phyloP scores from a whole-genome alignment of 345 rosid species.

The Salix arbutifolia region DNA sequence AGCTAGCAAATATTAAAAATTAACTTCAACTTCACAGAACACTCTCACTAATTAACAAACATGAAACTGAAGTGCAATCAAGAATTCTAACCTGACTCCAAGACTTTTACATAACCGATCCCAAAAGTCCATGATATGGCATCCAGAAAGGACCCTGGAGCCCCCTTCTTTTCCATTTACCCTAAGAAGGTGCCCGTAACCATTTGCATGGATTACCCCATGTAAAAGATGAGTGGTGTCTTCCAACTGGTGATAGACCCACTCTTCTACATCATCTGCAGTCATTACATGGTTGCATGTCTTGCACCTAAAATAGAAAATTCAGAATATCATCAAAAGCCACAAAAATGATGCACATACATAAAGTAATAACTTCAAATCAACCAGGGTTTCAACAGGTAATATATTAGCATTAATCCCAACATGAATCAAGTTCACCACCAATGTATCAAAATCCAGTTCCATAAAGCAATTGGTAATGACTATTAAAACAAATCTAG shows the following conservation, averaged over 20 bases:
- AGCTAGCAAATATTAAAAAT: not conserved
- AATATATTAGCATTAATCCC: not conserved
- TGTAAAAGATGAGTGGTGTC: slow-evolving; percentile 65
- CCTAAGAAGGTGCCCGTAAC: slow-evolving; percentile 69
- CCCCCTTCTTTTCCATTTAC: slow-evolving; percentile 76
- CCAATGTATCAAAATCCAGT: not conserved
- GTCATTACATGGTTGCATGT: slow-evolving; percentile 45
- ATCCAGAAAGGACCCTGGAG: slow-evolving; percentile 57
- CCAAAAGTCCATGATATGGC: slow-evolving; percentile 68
- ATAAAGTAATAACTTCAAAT: not conserved
- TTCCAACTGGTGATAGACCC: slow-evolving; percentile 61
- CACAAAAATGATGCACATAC: not conserved
- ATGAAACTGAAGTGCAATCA: not conserved
- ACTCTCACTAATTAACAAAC: not conserved
- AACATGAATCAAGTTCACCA: not conserved
- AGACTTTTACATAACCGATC: slow-evolving; percentile 58
- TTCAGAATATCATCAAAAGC: not conserved
- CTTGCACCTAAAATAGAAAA: slow-evolving; percentile 40
- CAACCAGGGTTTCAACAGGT: not conserved
- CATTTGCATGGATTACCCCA: slow-evolving; percentile 60
- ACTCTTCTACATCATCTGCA: slow-evolving; percentile 49
- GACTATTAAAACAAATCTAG: not conserved
- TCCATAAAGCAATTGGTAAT: not conserved
- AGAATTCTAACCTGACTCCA: slow-evolving; percentile 45
- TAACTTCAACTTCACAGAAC: not conserved